Base-by-base conservation (phyloP, 2,329 filamentous ascomycete genomes). In the Aspergillus alliaceus region DNA sequence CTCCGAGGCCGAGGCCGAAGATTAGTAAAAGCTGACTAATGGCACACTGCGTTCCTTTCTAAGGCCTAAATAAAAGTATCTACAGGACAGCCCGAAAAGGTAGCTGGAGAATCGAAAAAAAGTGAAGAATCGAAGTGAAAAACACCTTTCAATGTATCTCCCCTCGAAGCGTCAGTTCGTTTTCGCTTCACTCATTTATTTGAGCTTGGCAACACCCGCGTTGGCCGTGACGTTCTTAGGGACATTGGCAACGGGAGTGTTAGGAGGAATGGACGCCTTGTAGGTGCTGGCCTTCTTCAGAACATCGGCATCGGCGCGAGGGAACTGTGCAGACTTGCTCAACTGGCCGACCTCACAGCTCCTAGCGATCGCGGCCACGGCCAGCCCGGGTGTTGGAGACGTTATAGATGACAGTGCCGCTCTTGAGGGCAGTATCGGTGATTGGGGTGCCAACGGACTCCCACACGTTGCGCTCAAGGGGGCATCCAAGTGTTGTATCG, bases 381-480 rank as follows among this genome's bases (percentile, higher is more conserved):
- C 55, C 59, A 1, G 57, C 49, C 22, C 42, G 35, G 8, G 57
- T 51, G 6, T 54, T 57, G 18, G 49, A 32, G 3, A 54, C 51
- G 25, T 59, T 58, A 37, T 62, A 63, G 20, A 62, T 48, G 47
- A 55, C 27, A 6, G 51, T 53, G 20, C 59, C 61, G 14, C 51
- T 56, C n/a, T n/a, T 52, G 15, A 61, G 35, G 14, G 55, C 51
- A 3, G 54, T 50, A 3, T 58, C 31, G 12, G 56, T 52, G 35
- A 62, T 31, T 12, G 76, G 69, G 20, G 73, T 72, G 14, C 71
- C 67, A 53, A 86, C 78, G 63, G 83, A 81, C 70, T 84, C 79
- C 77, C 85, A 86, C 48, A 82, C 72, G 64, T 84, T 85, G 35
- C 84, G 84, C 72, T 86, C 84, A 2, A 80, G 80, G 22, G n/a